Conservation (phyloP, 148 eudicot genomes). For the Amaranthus hypochondriacus region DNA sequence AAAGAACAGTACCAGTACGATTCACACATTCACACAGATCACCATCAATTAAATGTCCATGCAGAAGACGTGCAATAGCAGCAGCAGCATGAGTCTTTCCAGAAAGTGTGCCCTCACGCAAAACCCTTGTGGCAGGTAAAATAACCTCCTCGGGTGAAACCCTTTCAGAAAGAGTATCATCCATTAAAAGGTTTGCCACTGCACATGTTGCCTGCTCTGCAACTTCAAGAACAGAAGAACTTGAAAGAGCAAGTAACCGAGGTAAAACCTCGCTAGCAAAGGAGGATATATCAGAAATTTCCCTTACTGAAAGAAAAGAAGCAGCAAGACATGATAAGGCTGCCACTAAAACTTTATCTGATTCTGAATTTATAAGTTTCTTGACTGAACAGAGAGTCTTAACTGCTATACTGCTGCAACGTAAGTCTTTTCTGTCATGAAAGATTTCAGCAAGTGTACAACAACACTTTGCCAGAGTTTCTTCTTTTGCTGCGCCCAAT, state of each 20-base stretch:
- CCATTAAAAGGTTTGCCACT: slow-evolving; percentile 79
- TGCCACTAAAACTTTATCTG: slow-evolving; percentile 61
- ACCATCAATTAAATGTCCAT: slow-evolving; percentile 51
- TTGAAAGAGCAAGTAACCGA: slow-evolving; percentile 62
- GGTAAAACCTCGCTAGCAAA: slow-evolving; percentile 70
- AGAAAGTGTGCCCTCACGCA: slow-evolving; percentile 63
- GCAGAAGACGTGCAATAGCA: slow-evolving; percentile 82
- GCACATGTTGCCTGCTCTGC: slow-evolving; percentile 96
- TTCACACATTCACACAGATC: slow-evolving; percentile 62
- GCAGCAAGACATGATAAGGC: slow-evolving; percentile 78
- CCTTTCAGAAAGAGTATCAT: slow-evolving; percentile 58
- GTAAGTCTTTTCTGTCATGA: slow-evolving; percentile 77
- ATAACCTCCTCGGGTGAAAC: slow-evolving; percentile 71
- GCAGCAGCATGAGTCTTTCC: slow-evolving; percentile 95
- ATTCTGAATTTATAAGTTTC: slow-evolving; percentile 65
- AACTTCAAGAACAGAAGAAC: slow-evolving; percentile 64
- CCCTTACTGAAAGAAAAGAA: slow-evolving; percentile 79
- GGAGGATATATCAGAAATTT: slow-evolving; percentile 69
- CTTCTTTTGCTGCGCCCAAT: slow-evolving; percentile 70
- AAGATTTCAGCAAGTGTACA: slow-evolving; percentile 88
- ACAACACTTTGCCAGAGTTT: slow-evolving; percentile 88
- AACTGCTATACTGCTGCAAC: slow-evolving; percentile 72
- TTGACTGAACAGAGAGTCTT: slow-evolving; percentile 58
- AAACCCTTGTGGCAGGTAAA: slow-evolving; percentile 82
- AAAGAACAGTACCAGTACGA: slow-evolving; percentile 81